Evolutionary conservation across 768 basidiomycete species (phyloP), one percentile per base, ranked within the genome.

Genomic region (Mycena chlorophos): DNA sequence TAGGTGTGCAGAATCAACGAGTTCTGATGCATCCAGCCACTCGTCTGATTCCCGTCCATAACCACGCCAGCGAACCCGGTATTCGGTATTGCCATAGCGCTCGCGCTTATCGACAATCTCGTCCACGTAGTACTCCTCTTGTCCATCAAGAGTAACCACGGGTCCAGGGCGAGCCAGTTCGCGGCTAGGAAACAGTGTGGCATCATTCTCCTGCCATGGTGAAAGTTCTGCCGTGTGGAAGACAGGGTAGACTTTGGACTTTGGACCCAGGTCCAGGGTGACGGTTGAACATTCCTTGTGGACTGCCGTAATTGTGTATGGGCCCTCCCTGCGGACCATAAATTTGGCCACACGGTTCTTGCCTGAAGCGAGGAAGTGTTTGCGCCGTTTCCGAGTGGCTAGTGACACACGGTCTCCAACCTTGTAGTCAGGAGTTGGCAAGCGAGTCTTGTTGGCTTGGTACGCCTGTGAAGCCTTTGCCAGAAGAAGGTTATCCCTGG

Each of bases 221-320:
- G 60, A 51, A 0, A 78, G 51, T 19, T 69, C 63, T 1, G 69
- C 69, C 0, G 63, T 62, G 40, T 78, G 74, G 62, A 77, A 78
- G 0, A 64, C 70, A 0, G 71, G 70, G 52, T 69, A 69, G 1
- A 68, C 62, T 25, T 56, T 60, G 1, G 51, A 49, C 0, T 49
- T 63, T 4, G 55, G 50, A 0, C 65, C 69, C 0, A 71, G 37
- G 5, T 69, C 54, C 0, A 70, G 55, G 0, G 66, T 70, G 0
- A 69, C 66, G 0, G 63, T 65, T 2, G 71, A 74, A 0, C 51
- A 51, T 1, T 51, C n/a, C n/a, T n/a, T n/a, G n/a, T n/a, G n/a
- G n/a, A n/a, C n/a, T n/a, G n/a, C n/a, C n/a, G n/a, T n/a, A n/a
- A n/a, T n/a, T n/a, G n/a, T n/a, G n/a, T n/a, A n/a, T n/a, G n/a